phyloP scores from a whole-genome alignment of 108 stramenopile genomes.

The Cyclostephanos tholiformis region DNA sequence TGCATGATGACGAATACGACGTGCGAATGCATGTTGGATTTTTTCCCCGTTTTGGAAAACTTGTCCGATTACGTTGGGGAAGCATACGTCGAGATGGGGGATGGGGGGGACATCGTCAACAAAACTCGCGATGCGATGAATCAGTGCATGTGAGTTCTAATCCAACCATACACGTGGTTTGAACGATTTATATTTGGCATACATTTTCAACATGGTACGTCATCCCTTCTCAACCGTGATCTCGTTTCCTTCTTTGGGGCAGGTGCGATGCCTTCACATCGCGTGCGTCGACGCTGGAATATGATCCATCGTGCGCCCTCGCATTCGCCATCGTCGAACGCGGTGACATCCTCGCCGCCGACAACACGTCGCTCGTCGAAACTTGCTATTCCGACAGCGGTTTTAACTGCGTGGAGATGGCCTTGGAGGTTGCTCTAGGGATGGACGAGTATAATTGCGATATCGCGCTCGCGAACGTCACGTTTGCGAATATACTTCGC shows the following conservation, averaged over 20 bases:
- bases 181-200: too few species aligned
- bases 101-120: background rate
- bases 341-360: background rate
- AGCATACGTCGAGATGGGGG: too few species aligned
- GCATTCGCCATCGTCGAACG: background rate
- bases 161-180: too few species aligned
- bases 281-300: background rate
- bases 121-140: background rate
- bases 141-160: background rate
- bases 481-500: background rate
- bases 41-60: background rate
- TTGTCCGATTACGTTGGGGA: background rate
- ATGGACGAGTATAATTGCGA: background rate
- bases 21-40: constrained; percentile 1
- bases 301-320: background rate
- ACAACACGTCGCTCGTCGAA: background rate
- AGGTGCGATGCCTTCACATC: background rate
- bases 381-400: background rate
- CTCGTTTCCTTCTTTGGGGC: too few species aligned
- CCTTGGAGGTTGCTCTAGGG: background rate
- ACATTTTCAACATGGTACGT: too few species aligned
- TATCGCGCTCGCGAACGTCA: background rate
- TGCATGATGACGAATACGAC: background rate
- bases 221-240: too few species aligned
- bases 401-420: background rate